Base-by-base conservation (phyloP, 2,329 filamentous ascomycete genomes). In the Macrophomina tecta region DNA sequence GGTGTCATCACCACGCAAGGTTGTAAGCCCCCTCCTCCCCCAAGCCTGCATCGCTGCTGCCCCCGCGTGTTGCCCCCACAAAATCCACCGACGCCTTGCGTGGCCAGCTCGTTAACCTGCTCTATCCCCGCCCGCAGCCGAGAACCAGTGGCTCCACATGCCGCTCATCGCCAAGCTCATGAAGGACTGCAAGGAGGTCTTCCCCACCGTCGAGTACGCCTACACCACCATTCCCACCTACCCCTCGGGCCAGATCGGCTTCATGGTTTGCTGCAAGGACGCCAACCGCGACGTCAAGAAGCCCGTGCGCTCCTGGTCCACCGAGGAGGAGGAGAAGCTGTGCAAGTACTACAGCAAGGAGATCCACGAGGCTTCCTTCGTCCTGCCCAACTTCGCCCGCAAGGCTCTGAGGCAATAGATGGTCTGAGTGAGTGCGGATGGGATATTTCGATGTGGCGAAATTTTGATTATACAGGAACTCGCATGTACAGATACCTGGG, bases 201-300 rank as follows among this genome's bases (percentile, higher is more conserved):
- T 99, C 90, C 94, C 95, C 71, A 92, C 92, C 70, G 95, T 91
- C 80, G 95, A 99, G 85, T 99, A 98, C 84, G 95, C 92, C 75
- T 99, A 97, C 88, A 98, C 94, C 77, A 98, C 94, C 76, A 99
- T 99, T 82, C 95, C 95, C 68, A 99, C 95, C 78, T 99, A 99
- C 86, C 95, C 95, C 72, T 97, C 93, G 67, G 95, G 95, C 79
- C 95, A 99, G 86, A 99, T 99, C 77, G 95, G 95, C 79, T 99
- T 99, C 90, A 97, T 99, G 94, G 92, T 99, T 78, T 98, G 95
- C 90, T 92, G 87, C 90, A 98, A 99, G 89, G 94, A 98, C 79
- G 84, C 89, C 79, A 89, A 82, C 78, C 88, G 90, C 80, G 87
- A 99, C 82, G 87, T 98, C 78, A 92, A 87, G 81, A 91, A 90